These are phyloP conservation scores for Phaffia tasmanica DNA, from an alignment of 768 basidiomycete genomes.

Conservation along the genomic window DNA sequence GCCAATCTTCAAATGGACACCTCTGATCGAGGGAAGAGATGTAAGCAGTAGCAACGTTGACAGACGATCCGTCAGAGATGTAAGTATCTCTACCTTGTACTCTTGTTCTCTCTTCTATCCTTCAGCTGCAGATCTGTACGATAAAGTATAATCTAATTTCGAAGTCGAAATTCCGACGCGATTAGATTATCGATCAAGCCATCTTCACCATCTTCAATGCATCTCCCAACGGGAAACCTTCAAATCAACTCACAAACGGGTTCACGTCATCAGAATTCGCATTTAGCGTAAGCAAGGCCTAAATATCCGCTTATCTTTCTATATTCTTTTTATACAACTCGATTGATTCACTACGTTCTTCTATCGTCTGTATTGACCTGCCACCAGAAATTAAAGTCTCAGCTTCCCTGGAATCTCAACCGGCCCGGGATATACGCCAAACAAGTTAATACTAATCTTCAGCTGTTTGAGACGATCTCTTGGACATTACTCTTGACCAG, in stretches of 20 bases:
- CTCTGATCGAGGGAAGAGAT: too few relatives aligned
- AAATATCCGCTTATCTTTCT: background rate
- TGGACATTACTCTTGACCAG: constrained; percentile 30
- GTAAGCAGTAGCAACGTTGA: too few relatives aligned
- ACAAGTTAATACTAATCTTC: constrained; percentile 31
- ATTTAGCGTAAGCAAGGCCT: background rate
- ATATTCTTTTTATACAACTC: background rate
- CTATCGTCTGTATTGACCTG: background rate
- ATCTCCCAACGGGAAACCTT: background rate
- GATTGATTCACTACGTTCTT: background rate
- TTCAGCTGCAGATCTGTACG: too few relatives aligned
- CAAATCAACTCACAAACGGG: constrained; percentile 24
- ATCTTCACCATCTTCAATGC: constrained; percentile 12
- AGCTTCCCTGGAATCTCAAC: constrained; percentile 24
- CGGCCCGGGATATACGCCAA: constrained; percentile 33
- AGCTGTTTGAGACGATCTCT: constrained; percentile 26
- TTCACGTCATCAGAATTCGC: constrained; percentile 4
- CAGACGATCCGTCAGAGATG: too few relatives aligned
- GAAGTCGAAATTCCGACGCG: too few relatives aligned
- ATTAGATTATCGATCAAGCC: constrained; percentile 15
- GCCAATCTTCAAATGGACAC: too few relatives aligned
- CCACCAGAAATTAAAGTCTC: background rate
- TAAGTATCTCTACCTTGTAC: too few relatives aligned
- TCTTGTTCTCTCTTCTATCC: too few relatives aligned
- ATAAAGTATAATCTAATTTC: too few relatives aligned